These are phyloP conservation scores for Thraustotheca clavata DNA, from an alignment of 352 stramenopile species.

Conservation along the genomic window DNA sequence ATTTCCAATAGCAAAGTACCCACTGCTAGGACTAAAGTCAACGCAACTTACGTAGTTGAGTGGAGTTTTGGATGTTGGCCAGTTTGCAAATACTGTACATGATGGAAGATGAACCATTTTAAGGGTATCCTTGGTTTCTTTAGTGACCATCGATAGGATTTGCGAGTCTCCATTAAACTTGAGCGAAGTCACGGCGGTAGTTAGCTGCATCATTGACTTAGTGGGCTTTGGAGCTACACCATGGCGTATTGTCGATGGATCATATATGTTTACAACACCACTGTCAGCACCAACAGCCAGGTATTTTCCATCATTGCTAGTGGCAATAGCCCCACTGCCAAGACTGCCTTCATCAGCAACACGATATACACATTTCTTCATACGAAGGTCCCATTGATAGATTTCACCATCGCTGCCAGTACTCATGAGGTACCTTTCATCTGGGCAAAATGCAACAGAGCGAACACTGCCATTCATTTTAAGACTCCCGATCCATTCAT, in stretches of 20 bases:
- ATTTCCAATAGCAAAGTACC: constrained; percentile 94
- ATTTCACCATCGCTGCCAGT: constrained; percentile 94
- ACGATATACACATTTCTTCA: constrained; percentile 63
- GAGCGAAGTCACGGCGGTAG: constrained; percentile 82
- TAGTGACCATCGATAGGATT: constrained; percentile 92
- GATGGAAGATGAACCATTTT: constrained; percentile 94
- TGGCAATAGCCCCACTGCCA: constrained; percentile 70
- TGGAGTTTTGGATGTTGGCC: constrained; percentile 94
- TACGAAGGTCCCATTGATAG: constrained; percentile 94
- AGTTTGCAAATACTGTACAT: constrained; percentile 96
- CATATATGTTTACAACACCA: constrained; percentile 97
- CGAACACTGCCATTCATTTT: constrained; percentile 95
- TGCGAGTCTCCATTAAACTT: constrained; percentile 91
- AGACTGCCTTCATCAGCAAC: constrained; percentile 81
- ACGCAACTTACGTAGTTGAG: constrained; percentile 94
- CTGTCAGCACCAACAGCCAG: constrained; percentile 92
- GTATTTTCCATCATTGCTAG: constrained; percentile 56
- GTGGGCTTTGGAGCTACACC: constrained; percentile 47
- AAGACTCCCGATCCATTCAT: constrained; percentile 89
- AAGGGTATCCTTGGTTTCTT: constrained; percentile 88
- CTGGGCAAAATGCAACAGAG: constrained; percentile 86
- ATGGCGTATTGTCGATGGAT: constrained; percentile 46
- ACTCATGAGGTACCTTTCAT: constrained; percentile 89
- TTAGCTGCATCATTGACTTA: constrained; percentile 96
- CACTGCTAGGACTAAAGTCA: constrained; percentile 93